Evolutionary conservation across 805 yeast species (phyloP).

Genomic region (Jamesozyma spencerorum): DNA sequence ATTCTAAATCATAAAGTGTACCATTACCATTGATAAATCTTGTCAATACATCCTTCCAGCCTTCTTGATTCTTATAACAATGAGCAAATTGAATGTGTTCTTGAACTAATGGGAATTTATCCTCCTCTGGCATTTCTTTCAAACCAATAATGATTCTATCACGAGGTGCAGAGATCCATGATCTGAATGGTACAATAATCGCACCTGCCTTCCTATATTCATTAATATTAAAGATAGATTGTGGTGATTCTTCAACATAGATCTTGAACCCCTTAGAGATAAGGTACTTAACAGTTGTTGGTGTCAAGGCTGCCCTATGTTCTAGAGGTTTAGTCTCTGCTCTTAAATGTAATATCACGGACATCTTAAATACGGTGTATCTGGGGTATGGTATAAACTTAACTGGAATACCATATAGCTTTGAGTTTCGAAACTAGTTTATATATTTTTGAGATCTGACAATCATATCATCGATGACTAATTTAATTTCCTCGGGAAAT

Average conservation of each 20-base stretch:
- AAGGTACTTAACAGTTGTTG: slow-evolving; percentile 75
- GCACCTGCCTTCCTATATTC: slow-evolving; percentile 83
- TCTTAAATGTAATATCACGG: slow-evolving; percentile 67
- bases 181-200: slow-evolving; percentile 79
- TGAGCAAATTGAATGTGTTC: slow-evolving; percentile 98
- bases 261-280: slow-evolving; percentile 81
- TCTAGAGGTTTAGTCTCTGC: slow-evolving; percentile 96
- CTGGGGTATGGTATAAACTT: no score
- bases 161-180: slow-evolving; percentile 86
- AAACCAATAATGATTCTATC: slow-evolving; percentile 87
- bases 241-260: slow-evolving; percentile 78
- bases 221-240: slow-evolving; percentile 64
- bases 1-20: slow-evolving; percentile 84
- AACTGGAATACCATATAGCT: no score
- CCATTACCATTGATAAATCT: slow-evolving; percentile 92
- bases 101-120: slow-evolving; percentile 82
- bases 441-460: no score
- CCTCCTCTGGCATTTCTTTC: slow-evolving; percentile 89
- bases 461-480: no score
- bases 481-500: no score
- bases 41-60: slow-evolving; percentile 87
- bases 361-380: no score
- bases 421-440: no score
- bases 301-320: slow-evolving; percentile 95
- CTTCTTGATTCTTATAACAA: slow-evolving; percentile 94